These are phyloP conservation scores for Sclerotinia nivalis DNA, from an alignment of 2,329 filamentous ascomycete species.

Conservation along the genomic window DNA sequence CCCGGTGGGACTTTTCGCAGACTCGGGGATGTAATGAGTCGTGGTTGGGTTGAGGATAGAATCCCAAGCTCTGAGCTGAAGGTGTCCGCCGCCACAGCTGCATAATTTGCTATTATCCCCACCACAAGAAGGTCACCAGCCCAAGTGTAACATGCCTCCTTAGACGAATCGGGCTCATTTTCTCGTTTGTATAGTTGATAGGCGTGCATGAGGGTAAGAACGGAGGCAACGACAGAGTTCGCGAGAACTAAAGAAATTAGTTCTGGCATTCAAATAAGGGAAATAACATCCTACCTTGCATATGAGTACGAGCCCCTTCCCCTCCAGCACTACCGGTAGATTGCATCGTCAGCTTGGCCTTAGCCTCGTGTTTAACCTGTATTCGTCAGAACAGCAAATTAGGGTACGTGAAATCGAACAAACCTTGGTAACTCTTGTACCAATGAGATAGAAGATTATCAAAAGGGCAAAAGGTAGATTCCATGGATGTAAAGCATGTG, in stretches of 20 bases:
- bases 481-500: constrained; percentile 92
- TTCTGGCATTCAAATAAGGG: background rate
- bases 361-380: constrained; percentile 83
- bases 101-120: constrained; percentile 79
- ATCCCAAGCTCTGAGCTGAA: constrained; percentile 96
- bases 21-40: constrained; percentile 79
- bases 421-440: constrained; percentile 81
- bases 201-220: constrained; percentile 60
- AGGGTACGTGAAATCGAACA: constrained; percentile 8
- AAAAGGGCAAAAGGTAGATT: constrained; percentile 86
- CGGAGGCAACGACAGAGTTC: constrained; percentile 78
- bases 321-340: constrained; percentile 72
- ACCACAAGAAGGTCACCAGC: constrained; percentile 62
- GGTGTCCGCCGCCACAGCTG: constrained; percentile 87
- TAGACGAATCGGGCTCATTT: constrained; percentile 34
- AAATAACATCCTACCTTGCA: constrained; percentile 60
- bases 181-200: constrained; percentile 57
- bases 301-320: constrained; percentile 78
- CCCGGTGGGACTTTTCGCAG: constrained; percentile 81
- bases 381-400: constrained; percentile 27
- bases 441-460: constrained; percentile 81
- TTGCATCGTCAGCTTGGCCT: constrained; percentile 77
- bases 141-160: constrained; percentile 55
- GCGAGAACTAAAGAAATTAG: constrained; percentile 62
- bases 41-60: constrained; percentile 70